A percentile compares a stretch with the other conserved stretches of the same genome.
phyloP scores from a whole-genome alignment of 495 filamentous ascomycete genomes.

The Lasiosphaeriaceae sp. region DNA sequence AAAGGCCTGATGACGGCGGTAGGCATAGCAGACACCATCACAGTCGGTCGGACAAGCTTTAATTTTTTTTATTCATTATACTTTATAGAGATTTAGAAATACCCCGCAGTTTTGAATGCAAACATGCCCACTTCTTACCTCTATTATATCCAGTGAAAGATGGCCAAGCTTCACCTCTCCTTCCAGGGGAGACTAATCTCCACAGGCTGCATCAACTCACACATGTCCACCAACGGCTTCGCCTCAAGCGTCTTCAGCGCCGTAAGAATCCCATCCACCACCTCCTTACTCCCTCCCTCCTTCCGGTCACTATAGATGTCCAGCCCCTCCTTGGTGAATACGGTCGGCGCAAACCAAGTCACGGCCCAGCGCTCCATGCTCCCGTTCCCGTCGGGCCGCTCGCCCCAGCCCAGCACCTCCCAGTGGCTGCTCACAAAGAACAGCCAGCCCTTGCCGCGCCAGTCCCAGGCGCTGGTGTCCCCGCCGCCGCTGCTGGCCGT shows the following conservation, averaged over 20 bases:
- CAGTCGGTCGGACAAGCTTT: too few relatives aligned
- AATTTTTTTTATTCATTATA: too few relatives aligned
- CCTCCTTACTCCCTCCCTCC: conserved; percentile 48
- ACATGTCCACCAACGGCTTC: conserved; percentile 34
- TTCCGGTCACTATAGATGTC: conserved; percentile 62
- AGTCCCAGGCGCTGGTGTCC: conserved; percentile 54
- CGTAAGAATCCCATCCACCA: conserved; percentile 40
- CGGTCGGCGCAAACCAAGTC: conserved; percentile 69
- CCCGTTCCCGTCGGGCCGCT: conserved; percentile 25
- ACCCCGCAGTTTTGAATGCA: too few relatives aligned
- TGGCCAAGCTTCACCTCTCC: conserved; percentile 18
- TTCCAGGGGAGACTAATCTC: conserved; percentile 43
- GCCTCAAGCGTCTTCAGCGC: conserved; percentile 40
- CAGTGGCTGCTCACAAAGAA: conserved; percentile 62
- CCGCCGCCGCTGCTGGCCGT: conserved; percentile 38
- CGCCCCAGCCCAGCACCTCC: conserved; percentile 71
- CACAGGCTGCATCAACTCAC: conserved; percentile 42
- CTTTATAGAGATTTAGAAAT: too few relatives aligned
- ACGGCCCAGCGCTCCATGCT: conserved; percentile 57
- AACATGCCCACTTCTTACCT: too few relatives aligned
- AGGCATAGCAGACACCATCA: background rate
- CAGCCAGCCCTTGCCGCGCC: conserved; percentile 68
- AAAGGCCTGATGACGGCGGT: background rate
- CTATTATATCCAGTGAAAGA: too few relatives aligned
- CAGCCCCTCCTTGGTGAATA: conserved; percentile 71